These are phyloP conservation scores for Fusarium phyllophilum DNA, from an alignment of 2,329 filamentous ascomycete genomes.

Conservation along the genomic window DNA sequence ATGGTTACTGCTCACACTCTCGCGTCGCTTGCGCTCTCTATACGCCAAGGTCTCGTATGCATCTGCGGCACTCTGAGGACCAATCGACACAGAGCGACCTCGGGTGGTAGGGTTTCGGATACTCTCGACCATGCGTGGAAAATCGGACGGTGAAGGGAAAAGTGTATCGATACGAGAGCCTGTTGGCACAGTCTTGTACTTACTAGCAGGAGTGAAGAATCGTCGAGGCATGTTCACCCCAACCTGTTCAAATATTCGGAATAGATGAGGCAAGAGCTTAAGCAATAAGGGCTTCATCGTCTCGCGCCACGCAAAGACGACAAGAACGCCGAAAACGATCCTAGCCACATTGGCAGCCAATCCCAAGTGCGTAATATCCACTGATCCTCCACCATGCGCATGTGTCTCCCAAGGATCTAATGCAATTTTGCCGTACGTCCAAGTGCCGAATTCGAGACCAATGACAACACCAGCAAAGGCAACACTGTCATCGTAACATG, in stretches of 20 bases:
- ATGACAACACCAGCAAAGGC: slow-evolving; percentile 92
- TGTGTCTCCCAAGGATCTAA: slow-evolving; percentile 56
- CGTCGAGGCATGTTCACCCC: slow-evolving; percentile 85
- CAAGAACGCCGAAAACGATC: slow-evolving; percentile 80
- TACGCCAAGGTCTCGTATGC: slow-evolving; percentile 96
- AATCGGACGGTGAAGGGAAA: slow-evolving; percentile 87
- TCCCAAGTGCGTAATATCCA: slow-evolving; percentile 74
- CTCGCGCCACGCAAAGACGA: slow-evolving; percentile 91
- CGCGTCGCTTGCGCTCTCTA: slow-evolving; percentile 71
- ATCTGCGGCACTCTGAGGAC: slow-evolving; percentile 94
- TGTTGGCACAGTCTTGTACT: slow-evolving; percentile 84
- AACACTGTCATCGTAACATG: slow-evolving; percentile 96
- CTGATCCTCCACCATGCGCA: slow-evolving; percentile 64
- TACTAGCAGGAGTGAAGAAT: slow-evolving; percentile 89
- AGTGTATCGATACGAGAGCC: slow-evolving; percentile 82
- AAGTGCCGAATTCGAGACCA: slow-evolving; percentile 82
- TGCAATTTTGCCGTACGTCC: slow-evolving; percentile 76
- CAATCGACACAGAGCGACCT: slow-evolving; percentile 85
- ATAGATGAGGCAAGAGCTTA: slow-evolving; percentile 82
- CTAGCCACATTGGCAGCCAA: slow-evolving; percentile 71
- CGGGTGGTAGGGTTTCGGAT: slow-evolving; percentile 78
- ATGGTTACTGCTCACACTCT: slow-evolving; percentile 65
- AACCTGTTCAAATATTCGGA: slow-evolving; percentile 82
- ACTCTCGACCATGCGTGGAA: slow-evolving; percentile 82
- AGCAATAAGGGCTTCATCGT: slow-evolving; percentile 87